A percentile compares a stretch with the other conserved stretches of the same genome.
Evolutionary conservation across 2,329 filamentous ascomycete genomes (phyloP).

Genomic region (Microsporum audouinii): DNA sequence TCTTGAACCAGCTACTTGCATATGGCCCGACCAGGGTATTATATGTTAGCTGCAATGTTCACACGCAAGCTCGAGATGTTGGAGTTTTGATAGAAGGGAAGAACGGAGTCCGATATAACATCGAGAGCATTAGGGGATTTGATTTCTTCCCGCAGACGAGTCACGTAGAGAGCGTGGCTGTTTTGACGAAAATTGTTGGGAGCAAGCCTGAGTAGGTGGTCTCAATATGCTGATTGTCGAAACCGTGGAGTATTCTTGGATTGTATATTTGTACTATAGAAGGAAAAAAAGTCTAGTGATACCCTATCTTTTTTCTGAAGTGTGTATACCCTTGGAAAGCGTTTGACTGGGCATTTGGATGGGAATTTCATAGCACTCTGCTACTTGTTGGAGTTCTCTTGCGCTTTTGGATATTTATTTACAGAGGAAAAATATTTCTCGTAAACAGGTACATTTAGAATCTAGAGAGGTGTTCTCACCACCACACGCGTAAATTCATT

Average conservation of each 20-base stretch:
- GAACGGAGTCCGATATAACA: constrained; percentile 52
- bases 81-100: constrained; percentile 69
- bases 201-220: not conserved
- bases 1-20: constrained; percentile 65
- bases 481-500: not conserved
- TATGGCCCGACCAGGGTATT: constrained; percentile 72
- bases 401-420: not conserved
- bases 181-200: constrained; percentile 37
- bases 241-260: not conserved
- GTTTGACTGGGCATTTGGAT: not conserved
- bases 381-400: not conserved
- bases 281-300: not conserved
- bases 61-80: constrained; percentile 90
- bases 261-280: not conserved
- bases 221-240: not conserved
- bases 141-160: constrained; percentile 91
- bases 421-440: not conserved
- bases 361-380: not conserved
- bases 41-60: constrained; percentile 96
- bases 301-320: not conserved
- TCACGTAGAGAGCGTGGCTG: constrained; percentile 55
- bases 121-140: constrained; percentile 85
- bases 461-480: not conserved
- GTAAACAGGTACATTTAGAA: not conserved
- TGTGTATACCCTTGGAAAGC: not conserved